Evolutionary conservation across 2,329 filamentous ascomycete species (phyloP).

Genomic region (Geosmithia flava): DNA sequence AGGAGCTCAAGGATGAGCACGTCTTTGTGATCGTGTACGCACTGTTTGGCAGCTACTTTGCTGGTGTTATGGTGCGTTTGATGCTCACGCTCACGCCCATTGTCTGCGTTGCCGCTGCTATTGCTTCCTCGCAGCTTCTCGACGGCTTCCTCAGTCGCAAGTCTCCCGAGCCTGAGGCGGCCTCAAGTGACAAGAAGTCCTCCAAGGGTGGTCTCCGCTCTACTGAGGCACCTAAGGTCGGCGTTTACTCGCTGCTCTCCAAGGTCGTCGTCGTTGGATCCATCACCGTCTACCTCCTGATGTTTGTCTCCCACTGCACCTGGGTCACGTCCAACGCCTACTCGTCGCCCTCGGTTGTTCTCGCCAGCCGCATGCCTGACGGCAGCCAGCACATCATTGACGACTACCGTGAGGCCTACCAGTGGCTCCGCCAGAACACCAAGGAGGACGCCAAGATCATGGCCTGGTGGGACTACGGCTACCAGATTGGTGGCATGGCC

Average conservation of each 20-base stretch:
- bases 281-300: constrained; percentile 67
- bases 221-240: constrained; percentile 60
- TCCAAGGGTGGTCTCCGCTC: constrained; percentile 57
- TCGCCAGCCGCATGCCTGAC: constrained; percentile 85
- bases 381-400: constrained; percentile 98
- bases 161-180: constrained; percentile 36
- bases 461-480: constrained; percentile 99
- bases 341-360: constrained; percentile 91
- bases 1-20: constrained; percentile 85
- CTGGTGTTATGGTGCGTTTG: constrained; percentile 96
- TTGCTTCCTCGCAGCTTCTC: constrained; percentile 77
- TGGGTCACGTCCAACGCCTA: constrained; percentile 99
- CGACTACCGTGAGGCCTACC: constrained; percentile 97
- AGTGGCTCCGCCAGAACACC: constrained; percentile 98
- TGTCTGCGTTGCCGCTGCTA: constrained; percentile 85
- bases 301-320: constrained; percentile 96
- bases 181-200: constrained; percentile 31
- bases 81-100: constrained; percentile 97
- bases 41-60: constrained; percentile 95
- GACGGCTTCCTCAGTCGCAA: constrained; percentile 69
- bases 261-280: constrained; percentile 66
- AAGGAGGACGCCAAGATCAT: constrained; percentile 92
- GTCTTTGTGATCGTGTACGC: constrained; percentile 97
- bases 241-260: constrained; percentile 70
- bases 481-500: constrained; percentile 99